Evolutionary conservation across 2,329 filamentous ascomycete genomes (phyloP).

Genomic region (Colletotrichum sp.): DNA sequence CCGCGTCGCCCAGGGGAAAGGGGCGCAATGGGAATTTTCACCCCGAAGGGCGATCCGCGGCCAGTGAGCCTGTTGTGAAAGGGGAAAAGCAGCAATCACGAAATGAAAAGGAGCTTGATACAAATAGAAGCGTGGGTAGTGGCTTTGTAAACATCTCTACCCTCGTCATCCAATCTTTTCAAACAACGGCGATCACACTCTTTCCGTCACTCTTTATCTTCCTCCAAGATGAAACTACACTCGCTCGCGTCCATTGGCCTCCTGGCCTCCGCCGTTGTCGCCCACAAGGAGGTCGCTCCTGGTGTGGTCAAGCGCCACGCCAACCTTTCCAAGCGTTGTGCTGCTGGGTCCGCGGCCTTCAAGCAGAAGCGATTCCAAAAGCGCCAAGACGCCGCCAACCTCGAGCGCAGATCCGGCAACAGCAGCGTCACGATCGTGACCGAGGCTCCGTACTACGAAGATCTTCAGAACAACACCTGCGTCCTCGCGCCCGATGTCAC

Average conservation of each 20-base stretch:
- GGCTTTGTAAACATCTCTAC: neutral
- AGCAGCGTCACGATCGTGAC: neutral
- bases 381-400: neutral
- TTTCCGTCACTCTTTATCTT: neutral
- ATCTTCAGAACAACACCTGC: slow-evolving; percentile 38
- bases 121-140: neutral
- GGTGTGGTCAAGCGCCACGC: neutral
- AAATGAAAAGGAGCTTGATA: neutral
- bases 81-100: neutral
- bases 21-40: neutral
- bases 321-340: neutral
- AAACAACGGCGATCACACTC: neutral
- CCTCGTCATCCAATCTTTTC: neutral
- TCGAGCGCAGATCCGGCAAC: neutral
- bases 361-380: neutral
- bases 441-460: neutral
- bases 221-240: neutral
- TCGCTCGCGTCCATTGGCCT: neutral
- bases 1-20: neutral
- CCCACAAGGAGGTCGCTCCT: neutral
- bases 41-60: neutral
- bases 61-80: neutral
- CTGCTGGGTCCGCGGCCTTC: neutral
- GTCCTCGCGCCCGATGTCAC: slow-evolving; percentile 50
- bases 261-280: neutral